Evolutionary conservation across 176 grass and related monocot species (phyloP), one percentile per base, ranked within the genome.

Genomic region (Triticum timopheevii): DNA sequence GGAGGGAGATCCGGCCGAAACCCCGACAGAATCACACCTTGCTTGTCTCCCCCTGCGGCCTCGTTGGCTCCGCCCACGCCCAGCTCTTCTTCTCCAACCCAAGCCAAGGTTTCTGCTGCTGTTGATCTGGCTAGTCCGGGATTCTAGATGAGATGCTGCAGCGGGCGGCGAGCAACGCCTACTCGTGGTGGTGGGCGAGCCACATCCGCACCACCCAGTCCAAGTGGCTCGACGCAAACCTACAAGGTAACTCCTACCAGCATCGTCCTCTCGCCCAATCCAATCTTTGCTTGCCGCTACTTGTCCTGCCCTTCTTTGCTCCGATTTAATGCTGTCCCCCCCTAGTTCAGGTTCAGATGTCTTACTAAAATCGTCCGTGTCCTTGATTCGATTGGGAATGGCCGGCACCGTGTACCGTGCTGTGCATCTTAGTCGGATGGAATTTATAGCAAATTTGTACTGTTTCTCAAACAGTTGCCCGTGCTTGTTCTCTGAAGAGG

Each of bases 131-230:
- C n/a, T n/a, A n/a, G n/a, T n/a, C 15, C 0, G 74, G 45, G 45
- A 27, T 31, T 10, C 23, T 27, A 66, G 70, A 83, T 65, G 65
- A 82, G 85, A 95, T 95, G 93, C 84, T 95, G 86, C 93, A 95
- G 85, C 85, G 93, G 79, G 93, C 86, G 82, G 93, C 90, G 69
- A 95, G 90, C 88, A 95, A 92, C 75, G 93, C 93, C 27, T 95
- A 95, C 88, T 95, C 93, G 22, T 95, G 93, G 90, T 95, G 93
- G 93, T 95, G 93, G 93, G 93, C 93, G 54, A 95, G 93, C 73
- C 90, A 92, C 58, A 95, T 95, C 88, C 87, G 93, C 69, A 93
- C 88, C 39, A 95, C 81, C 84, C 93, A 95, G 69, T 95, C 93
- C 38, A 95, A 95, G 89, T 95, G 93, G 93, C 93, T 95, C 33